These are phyloP conservation scores for Sporothrix pseudoabietina DNA, from an alignment of 2,329 filamentous ascomycete species.

Conservation along the genomic window DNA sequence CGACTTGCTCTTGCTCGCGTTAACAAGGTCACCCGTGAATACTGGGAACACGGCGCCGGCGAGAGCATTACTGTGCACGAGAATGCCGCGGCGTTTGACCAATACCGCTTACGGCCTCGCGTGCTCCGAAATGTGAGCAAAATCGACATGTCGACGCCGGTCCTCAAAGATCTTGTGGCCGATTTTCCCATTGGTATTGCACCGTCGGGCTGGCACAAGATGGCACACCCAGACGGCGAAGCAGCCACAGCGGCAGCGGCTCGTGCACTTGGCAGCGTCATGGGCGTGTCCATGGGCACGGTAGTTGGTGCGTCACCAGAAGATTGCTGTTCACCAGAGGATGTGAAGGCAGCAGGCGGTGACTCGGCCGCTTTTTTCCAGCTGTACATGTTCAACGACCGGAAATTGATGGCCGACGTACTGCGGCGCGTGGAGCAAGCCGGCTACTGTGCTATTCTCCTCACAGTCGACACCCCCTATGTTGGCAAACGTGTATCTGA, in stretches of 20 bases:
- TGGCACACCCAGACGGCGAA: conserved; percentile 57
- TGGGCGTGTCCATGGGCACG: conserved; percentile 47
- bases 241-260: conserved; percentile 52
- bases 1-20: conserved; percentile 5
- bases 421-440: conserved; percentile 36
- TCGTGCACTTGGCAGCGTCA: conserved; percentile 46
- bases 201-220: conserved; percentile 55
- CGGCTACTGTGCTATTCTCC: conserved; percentile 44
- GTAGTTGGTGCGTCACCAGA: conserved; percentile 46
- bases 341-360: conserved; percentile 45
- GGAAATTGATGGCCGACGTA: conserved; percentile 47
- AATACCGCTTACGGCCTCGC: conserved; percentile 39
- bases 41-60: conserved; percentile 29
- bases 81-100: conserved; percentile 29
- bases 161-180: conserved; percentile 38
- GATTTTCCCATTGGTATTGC: conserved; percentile 55
- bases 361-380: conserved; percentile 51
- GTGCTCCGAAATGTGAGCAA: conserved; percentile 40
- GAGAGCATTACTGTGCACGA: conserved; percentile 30
- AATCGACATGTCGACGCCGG: conserved; percentile 33
- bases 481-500: conserved; percentile 33
- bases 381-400: conserved; percentile 55
- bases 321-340: conserved; percentile 44
- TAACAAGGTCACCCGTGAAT: conserved; percentile 27
- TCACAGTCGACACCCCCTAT: conserved; percentile 58